phyloP scores from a whole-genome alignment of 768 basidiomycete genomes.

The Trichaptum fuscoviolaceum region DNA sequence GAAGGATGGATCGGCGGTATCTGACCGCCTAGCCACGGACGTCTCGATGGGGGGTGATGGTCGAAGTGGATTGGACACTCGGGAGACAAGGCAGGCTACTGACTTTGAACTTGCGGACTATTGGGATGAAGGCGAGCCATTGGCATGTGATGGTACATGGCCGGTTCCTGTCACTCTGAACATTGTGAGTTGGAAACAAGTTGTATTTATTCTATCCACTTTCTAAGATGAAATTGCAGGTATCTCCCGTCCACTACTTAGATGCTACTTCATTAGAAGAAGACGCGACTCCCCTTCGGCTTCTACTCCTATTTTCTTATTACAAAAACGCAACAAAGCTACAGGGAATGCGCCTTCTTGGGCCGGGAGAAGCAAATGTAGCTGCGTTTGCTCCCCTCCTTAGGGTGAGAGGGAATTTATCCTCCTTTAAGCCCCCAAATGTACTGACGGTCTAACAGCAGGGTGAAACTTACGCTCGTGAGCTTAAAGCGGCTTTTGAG shows the following conservation, averaged over 20 bases:
- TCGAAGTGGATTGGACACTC: conserved; percentile 55
- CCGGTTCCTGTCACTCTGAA: conserved; percentile 78
- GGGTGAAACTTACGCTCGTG: conserved; percentile 60
- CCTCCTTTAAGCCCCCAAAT: not conserved
- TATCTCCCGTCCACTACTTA: conserved; percentile 57
- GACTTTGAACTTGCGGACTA: conserved; percentile 88
- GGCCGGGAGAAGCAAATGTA: conserved; percentile 52
- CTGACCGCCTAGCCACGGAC: conserved; percentile 4
- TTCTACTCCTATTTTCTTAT: conserved; percentile 66
- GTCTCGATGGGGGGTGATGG: conserved; percentile 28
- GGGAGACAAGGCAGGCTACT: conserved; percentile 42
- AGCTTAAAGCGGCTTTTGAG: conserved; percentile 52
- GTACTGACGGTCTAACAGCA: conserved; percentile 33
- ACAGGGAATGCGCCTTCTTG: conserved; percentile 61
- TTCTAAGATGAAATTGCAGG: conserved; percentile 29
- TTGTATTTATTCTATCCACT: not conserved
- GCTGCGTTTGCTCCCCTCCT: conserved; percentile 46
- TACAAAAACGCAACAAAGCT: conserved; percentile 28
- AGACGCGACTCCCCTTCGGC: conserved; percentile 51
- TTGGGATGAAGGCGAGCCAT: conserved; percentile 76
- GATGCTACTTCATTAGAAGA: conserved; percentile 75
- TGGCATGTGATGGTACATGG: conserved; percentile 61
- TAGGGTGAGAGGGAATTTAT: conserved; percentile 35
- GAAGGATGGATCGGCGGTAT: conserved; percentile 16
- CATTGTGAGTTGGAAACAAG: conserved; percentile 43